These are phyloP conservation scores for Neopestalotiopsis sp. DNA, from an alignment of 2,329 filamentous ascomycete species.

Conservation along the genomic window DNA sequence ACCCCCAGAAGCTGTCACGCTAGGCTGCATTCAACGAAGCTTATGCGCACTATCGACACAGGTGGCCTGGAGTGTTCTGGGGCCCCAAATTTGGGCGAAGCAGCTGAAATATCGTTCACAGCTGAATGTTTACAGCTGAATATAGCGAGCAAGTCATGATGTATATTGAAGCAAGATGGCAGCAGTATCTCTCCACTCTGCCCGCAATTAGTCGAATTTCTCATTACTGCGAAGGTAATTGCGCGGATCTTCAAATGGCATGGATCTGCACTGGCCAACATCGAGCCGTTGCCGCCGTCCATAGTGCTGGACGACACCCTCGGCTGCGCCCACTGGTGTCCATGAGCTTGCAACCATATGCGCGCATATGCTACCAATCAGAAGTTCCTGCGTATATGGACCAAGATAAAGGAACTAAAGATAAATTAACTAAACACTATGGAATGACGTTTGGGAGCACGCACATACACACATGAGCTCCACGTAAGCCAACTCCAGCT, in stretches of 20 bases:
- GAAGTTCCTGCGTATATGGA: too few species aligned
- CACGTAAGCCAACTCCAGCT: too few species aligned
- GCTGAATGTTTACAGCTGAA: neutral
- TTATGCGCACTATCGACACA: neutral
- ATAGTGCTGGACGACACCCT: neutral
- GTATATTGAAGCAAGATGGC: neutral
- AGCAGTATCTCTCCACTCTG: neutral
- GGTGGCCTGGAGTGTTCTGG: neutral
- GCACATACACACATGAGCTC: too few species aligned
- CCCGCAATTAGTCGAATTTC: neutral
- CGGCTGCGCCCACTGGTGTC: neutral
- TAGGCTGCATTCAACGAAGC: neutral
- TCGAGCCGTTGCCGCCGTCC: neutral
- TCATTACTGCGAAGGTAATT: neutral
- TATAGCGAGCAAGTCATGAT: neutral
- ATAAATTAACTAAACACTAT: too few species aligned
- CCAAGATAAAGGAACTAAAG: too few species aligned
- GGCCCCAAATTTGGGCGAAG: neutral
- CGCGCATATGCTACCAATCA: too few species aligned
- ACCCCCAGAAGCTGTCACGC: neutral
- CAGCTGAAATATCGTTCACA: neutral
- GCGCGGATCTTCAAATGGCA: neutral
- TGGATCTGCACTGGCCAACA: neutral
- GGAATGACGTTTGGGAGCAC: too few species aligned
- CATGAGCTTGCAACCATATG: too few species aligned